Conservation (phyloP, 352 stramenopile genomes). For the Phytophthora ohioensis region DNA sequence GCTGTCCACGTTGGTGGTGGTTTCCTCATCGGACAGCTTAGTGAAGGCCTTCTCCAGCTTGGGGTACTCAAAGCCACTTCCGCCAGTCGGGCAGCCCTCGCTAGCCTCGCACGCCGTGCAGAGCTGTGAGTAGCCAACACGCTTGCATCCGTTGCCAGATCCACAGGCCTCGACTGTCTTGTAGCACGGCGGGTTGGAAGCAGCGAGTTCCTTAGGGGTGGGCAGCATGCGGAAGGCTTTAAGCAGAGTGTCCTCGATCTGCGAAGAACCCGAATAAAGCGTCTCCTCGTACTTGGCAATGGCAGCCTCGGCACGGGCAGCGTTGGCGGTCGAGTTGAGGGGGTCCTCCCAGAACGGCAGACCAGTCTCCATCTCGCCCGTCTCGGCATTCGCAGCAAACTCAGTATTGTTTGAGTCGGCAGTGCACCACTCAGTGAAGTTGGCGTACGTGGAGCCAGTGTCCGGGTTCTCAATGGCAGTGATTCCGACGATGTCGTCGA, state of each 20-base stretch:
- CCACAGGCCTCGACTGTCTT: conserved; percentile 63
- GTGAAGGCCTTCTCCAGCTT: conserved; percentile 67
- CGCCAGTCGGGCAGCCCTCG: conserved; percentile 50
- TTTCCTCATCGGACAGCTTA: conserved; percentile 50
- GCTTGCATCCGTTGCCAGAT: conserved; percentile 67
- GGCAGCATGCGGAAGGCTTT: conserved; percentile 60
- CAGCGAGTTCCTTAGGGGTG: conserved; percentile 49
- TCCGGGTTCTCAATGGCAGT: conserved; percentile 63
- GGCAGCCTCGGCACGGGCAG: conserved; percentile 53
- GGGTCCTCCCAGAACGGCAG: conserved; percentile 78
- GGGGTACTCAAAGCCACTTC: conserved; percentile 66
- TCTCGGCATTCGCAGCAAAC: conserved; percentile 50
- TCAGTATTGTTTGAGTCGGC: conserved; percentile 66
- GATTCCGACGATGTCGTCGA: conserved; percentile 85
- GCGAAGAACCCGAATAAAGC: conserved; percentile 46
- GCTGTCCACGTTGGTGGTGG: conserved; percentile 34
- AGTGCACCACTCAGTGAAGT: conserved; percentile 78
- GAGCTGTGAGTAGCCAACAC: conserved; percentile 76
- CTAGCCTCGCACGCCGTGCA: conserved; percentile 58
- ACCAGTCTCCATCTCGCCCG: conserved; percentile 48
- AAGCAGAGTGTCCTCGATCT: conserved; percentile 50
- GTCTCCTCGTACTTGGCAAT: conserved; percentile 62
- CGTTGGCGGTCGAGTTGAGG: conserved; percentile 62
- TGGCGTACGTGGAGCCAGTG: conserved; percentile 54
- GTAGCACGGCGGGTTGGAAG: conserved; percentile 77